Evolutionary conservation across 2,329 filamentous ascomycete genomes (phyloP).

Genomic region (Aspergillus aculeatinus): DNA sequence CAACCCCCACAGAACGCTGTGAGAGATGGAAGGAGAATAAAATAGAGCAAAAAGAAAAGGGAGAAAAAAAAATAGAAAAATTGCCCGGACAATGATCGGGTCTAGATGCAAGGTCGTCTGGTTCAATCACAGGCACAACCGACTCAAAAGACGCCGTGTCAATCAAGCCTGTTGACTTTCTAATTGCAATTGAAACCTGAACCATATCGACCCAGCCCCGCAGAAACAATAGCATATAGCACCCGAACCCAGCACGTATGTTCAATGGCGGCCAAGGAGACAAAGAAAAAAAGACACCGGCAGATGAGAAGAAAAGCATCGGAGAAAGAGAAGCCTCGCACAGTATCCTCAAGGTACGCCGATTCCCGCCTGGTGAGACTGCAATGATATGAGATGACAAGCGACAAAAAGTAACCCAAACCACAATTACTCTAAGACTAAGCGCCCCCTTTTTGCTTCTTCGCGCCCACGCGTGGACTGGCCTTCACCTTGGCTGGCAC

Average conservation of each 20-base stretch:
- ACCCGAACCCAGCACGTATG: slow-evolving; percentile 24
- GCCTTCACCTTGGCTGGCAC: slow-evolving; percentile 46
- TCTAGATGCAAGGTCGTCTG: slow-evolving; percentile 10
- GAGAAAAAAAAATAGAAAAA: background rate
- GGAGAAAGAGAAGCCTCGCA: slow-evolving; percentile 21
- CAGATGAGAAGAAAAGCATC: slow-evolving; percentile 14
- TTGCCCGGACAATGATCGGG: background rate
- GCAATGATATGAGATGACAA: slow-evolving; percentile 14
- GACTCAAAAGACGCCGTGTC: background rate
- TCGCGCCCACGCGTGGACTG: slow-evolving; percentile 47
- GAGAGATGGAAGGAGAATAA: slow-evolving; percentile 8
- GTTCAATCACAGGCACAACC: slow-evolving; percentile 14
- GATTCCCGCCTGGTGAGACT: slow-evolving; percentile 26
- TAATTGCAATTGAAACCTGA: slow-evolving; percentile 5
- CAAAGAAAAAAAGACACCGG: slow-evolving; percentile 6
- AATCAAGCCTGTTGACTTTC: background rate
- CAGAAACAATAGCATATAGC: slow-evolving; percentile 16
- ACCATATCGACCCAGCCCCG: slow-evolving; percentile 10
- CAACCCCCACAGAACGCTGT: background rate
- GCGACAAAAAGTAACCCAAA: slow-evolving; percentile 12
- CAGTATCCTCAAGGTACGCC: slow-evolving; percentile 34
- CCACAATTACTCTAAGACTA: slow-evolving; percentile 23
- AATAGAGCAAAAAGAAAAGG: background rate
- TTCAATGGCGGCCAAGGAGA: slow-evolving; percentile 17
- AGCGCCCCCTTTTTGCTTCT: slow-evolving; percentile 48